Conservation (phyloP, 768 basidiomycete genomes). For the Lactarius hengduanensis region DNA sequence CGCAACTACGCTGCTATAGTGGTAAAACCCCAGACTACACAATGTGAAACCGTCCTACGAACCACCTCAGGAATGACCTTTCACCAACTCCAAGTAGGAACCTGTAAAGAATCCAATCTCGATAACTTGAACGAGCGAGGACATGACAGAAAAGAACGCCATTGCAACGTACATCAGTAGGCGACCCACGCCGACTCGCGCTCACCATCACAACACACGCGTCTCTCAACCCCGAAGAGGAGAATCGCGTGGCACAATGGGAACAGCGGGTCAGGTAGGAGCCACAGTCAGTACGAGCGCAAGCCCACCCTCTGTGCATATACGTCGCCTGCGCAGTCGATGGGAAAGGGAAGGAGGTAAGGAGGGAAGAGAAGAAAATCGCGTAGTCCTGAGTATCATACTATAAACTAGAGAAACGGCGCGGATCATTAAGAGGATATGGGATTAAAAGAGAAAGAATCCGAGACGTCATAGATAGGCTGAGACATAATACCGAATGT, state of each 20-base stretch:
- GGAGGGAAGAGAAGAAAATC: background rate
- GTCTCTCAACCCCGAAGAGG: constrained; percentile 51
- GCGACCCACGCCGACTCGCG: constrained; percentile 37
- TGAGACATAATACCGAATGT: constrained; percentile 17
- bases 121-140: background rate
- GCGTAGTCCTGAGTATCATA: constrained; percentile 20
- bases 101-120: background rate
- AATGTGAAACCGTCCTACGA: background rate
- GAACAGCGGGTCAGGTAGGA: constrained; percentile 36
- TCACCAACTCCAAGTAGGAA: background rate
- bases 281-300: constrained; percentile 10
- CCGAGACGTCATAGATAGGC: constrained; percentile 19
- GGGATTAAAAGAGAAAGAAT: constrained; percentile 23
- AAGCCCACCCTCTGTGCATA: background rate
- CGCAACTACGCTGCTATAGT: background rate
- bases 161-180: constrained; percentile 15
- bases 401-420: background rate
- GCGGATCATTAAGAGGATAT: constrained; percentile 18
- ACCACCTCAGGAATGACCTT: background rate
- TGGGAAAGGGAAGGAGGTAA: background rate
- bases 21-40: background rate
- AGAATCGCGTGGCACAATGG: constrained; percentile 40
- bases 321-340: constrained; percentile 2
- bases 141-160: constrained; percentile 6
- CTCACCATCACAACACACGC: constrained; percentile 43